These are phyloP conservation scores for Pistacia atlantica DNA, from an alignment of 345 rosid genomes.

Conservation along the genomic window DNA sequence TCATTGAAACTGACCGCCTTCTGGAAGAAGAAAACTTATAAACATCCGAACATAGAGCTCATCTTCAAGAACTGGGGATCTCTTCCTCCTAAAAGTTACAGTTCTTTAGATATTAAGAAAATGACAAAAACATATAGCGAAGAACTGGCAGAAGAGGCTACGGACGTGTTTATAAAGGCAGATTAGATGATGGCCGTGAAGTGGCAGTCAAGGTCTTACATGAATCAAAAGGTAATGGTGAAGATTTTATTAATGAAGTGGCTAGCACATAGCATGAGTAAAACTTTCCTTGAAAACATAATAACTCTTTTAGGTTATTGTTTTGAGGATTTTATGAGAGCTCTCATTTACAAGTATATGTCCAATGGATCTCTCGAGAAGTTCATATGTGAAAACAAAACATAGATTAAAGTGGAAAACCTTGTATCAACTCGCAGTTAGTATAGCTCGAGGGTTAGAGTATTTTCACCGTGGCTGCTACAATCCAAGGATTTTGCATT, in stretches of 20 bases:
- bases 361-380: neutral
- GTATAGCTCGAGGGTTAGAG: constrained; percentile 11
- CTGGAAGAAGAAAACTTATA: neutral
- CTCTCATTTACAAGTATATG: constrained; percentile 6
- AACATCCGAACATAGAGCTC: neutral
- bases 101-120: no score
- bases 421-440: constrained; percentile 1
- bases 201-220: neutral
- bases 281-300: constrained; percentile 3
- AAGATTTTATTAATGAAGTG: constrained; percentile 3
- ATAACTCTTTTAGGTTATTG: constrained; percentile 2
- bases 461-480: constrained; percentile 1
- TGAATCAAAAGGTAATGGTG: constrained; percentile 7
- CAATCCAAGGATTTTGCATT: neutral
- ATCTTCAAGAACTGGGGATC: neutral
- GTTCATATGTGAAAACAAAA: neutral
- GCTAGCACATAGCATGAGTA: neutral
- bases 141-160: neutral
- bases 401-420: neutral
- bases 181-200: neutral
- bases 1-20: neutral
- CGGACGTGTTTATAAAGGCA: neutral
- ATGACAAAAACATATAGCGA: neutral
- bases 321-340: neutral
- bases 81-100: no score